phyloP scores from a whole-genome alignment of 768 basidiomycete genomes.

The Steccherinum ochraceum region DNA sequence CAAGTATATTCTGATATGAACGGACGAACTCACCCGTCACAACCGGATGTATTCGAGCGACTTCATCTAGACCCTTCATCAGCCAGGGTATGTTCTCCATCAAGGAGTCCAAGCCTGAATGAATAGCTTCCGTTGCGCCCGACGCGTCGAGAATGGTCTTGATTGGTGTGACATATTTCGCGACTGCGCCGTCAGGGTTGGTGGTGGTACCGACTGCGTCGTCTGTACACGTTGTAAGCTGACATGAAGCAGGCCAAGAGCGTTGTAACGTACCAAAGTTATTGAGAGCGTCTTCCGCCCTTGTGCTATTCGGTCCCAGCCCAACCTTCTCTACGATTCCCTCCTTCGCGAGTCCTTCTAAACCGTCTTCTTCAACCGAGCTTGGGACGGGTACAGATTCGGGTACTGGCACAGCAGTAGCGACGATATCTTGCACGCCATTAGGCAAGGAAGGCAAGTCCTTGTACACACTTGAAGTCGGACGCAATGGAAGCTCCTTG shows the following conservation, averaged over 20 bases:
- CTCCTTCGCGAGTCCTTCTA: not conserved
- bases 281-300: not conserved
- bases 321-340: not conserved
- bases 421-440: not conserved
- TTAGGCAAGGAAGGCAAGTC: not conserved
- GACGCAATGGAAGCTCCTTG: not conserved
- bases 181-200: not conserved
- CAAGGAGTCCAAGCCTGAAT: conserved; percentile 16
- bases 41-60: conserved; percentile 22
- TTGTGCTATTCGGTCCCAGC: not conserved
- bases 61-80: conserved; percentile 22
- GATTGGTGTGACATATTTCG: not conserved
- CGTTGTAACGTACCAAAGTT: not conserved
- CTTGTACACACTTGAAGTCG: not conserved
- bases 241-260: not conserved
- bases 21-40: conserved; percentile 16
- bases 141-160: not conserved
- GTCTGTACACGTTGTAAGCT: not conserved
- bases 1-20: not conserved
- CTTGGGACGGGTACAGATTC: no score
- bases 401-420: not conserved
- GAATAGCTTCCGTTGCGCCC: conserved; percentile 6
- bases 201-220: not conserved
- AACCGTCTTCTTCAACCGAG: not conserved
- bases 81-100: conserved; percentile 21